These are phyloP conservation scores for Colletotrichum somersetense DNA, from an alignment of 2,329 filamentous ascomycete species.

Conservation along the genomic window DNA sequence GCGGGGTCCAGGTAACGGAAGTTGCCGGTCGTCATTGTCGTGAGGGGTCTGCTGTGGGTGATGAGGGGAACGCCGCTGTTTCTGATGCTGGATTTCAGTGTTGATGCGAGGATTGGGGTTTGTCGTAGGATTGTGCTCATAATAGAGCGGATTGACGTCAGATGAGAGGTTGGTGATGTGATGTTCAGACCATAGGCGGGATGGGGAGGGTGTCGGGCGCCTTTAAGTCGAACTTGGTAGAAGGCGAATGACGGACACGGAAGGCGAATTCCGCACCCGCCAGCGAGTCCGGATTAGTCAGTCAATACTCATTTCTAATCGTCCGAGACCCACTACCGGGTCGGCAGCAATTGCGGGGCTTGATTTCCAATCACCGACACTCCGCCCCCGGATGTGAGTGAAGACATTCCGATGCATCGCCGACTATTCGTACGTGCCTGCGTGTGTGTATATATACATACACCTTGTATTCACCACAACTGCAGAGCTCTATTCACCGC, in stretches of 20 bases:
- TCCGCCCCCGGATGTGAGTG: not conserved
- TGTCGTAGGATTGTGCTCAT: constrained; percentile 29
- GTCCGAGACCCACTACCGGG: constrained; percentile 20
- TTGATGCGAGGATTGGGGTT: not conserved
- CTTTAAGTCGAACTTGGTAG: constrained; percentile 10
- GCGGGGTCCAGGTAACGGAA: constrained; percentile 73
- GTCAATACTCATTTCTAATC: constrained; percentile 37
- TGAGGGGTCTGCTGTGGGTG: not conserved
- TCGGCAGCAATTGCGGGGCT: constrained; percentile 6
- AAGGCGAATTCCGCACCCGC: constrained; percentile 30
- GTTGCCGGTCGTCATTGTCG: constrained; percentile 66
- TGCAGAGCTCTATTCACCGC: not conserved
- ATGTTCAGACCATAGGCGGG: not conserved
- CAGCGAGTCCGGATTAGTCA: constrained; percentile 17
- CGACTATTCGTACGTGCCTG: not conserved
- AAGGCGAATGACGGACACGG: not conserved
- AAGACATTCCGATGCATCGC: not conserved
- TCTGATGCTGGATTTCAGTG: not conserved
- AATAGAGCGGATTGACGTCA: not conserved
- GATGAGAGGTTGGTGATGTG: not conserved
- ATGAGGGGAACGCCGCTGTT: not conserved
- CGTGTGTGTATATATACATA: too few species aligned
- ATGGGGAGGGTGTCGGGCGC: not conserved
- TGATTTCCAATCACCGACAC: constrained; percentile 29
- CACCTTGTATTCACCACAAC: not conserved